A percentile compares a stretch with the other conserved stretches of the same genome.
These are phyloP conservation scores for Calocera cornea DNA, from an alignment of 768 basidiomycete species.

Conservation along the genomic window DNA sequence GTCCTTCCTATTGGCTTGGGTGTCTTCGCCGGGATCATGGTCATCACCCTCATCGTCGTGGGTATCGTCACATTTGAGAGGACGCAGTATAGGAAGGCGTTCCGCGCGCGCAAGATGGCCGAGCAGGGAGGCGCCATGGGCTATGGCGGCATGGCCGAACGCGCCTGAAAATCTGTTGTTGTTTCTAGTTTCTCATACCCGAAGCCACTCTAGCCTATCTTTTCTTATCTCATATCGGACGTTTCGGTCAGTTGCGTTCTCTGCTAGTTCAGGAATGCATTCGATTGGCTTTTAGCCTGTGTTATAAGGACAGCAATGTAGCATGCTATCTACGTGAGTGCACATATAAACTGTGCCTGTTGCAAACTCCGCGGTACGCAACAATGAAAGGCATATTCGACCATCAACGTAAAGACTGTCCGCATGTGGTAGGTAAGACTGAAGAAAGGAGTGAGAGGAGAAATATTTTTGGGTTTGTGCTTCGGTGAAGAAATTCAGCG, in stretches of 20 bases:
- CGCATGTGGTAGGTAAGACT: not conserved
- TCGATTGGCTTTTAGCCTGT: not conserved
- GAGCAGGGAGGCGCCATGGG: constrained; percentile 9
- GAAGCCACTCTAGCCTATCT: not conserved
- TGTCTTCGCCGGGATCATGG: constrained; percentile 73
- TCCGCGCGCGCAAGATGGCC: constrained; percentile 21
- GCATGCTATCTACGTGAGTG: not conserved
- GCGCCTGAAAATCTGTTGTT: not conserved
- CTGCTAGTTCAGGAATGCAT: not conserved
- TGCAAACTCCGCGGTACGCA: not conserved
- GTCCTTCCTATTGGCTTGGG: constrained; percentile 75
- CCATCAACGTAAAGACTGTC: not conserved
- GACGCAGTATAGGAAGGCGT: constrained; percentile 70
- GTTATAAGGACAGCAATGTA: not conserved
- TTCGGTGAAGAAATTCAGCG: not conserved
- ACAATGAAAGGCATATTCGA: not conserved
- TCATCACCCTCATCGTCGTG: constrained; percentile 68
- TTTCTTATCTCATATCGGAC: not conserved
- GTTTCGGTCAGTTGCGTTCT: not conserved
- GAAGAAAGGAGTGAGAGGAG: not conserved
- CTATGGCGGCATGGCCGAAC: constrained; percentile 8
- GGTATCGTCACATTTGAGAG: constrained; percentile 78
- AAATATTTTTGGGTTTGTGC: not conserved
- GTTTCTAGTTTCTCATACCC: not conserved
- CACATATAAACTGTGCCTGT: not conserved